Evolutionary conservation across 352 stramenopile genomes (phyloP).

Genomic region (Phytophthora constricta): DNA sequence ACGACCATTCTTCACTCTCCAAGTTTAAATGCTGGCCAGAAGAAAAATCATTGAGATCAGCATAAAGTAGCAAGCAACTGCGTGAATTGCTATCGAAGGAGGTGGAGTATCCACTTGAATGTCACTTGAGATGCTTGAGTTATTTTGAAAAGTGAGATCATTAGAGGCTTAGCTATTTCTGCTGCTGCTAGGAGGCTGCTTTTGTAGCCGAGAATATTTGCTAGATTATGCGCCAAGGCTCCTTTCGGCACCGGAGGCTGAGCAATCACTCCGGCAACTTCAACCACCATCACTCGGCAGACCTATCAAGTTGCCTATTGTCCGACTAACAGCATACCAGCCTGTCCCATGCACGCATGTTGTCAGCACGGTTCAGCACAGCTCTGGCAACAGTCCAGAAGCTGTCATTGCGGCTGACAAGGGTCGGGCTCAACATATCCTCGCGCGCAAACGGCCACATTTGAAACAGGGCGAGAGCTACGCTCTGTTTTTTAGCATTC

Average conservation of each 20-base stretch:
- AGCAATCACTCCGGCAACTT: neutral
- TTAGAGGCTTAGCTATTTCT: too few relatives aligned
- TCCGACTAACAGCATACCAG: neutral
- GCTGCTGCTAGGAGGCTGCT: too few relatives aligned
- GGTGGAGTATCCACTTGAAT: constrained; percentile 1
- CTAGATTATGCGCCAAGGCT: too few relatives aligned
- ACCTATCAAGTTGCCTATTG: neutral
- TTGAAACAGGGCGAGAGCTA: too few relatives aligned
- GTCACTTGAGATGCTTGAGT: too few relatives aligned
- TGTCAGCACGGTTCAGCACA: neutral
- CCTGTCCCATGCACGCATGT: neutral
- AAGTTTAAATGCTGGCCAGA: neutral
- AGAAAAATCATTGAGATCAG: constrained; percentile 1
- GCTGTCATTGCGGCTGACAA: neutral
- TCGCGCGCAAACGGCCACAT: constrained; percentile 6
- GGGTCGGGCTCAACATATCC: neutral
- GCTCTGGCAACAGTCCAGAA: neutral
- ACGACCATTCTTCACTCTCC: neutral
- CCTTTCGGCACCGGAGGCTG: neutral
- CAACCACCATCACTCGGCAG: neutral
- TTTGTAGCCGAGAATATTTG: too few relatives aligned
- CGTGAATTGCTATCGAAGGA: neutral
- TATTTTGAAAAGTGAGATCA: too few relatives aligned
- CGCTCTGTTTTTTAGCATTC: too few relatives aligned
- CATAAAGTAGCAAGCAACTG: constrained; percentile 4